Conservation (phyloP, 1,284 basidiomycete species). For the Mixia osmundae region DNA sequence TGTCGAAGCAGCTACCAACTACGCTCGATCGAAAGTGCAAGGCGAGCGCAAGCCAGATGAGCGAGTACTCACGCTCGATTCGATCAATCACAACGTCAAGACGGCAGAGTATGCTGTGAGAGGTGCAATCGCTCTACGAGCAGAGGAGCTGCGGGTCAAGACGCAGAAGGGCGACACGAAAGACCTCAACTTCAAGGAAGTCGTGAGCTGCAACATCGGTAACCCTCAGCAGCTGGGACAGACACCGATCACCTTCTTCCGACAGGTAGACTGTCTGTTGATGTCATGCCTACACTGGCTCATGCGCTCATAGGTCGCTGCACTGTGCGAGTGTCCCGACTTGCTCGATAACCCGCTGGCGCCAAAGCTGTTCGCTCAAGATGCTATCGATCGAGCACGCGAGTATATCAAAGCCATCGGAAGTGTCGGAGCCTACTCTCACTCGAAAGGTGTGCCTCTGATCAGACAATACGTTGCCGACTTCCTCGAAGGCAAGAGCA, state of each 20-base stretch:
- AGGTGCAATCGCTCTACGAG: conserved; percentile 84
- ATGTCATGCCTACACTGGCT: not conserved
- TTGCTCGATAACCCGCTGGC: conserved; percentile 49
- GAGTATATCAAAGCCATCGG: conserved; percentile 68
- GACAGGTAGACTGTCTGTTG: conserved; percentile 39
- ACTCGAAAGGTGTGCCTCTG: conserved; percentile 73
- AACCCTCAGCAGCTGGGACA: conserved; percentile 96
- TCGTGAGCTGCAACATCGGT: conserved; percentile 92
- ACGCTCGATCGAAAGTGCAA: too few species aligned
- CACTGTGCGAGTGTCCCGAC: conserved; percentile 75
- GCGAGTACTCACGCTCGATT: conserved; percentile 19
- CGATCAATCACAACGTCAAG: conserved; percentile 52
- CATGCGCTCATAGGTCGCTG: conserved; percentile 38
- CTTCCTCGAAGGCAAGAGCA: conserved; percentile 53
- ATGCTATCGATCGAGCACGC: conserved; percentile 61
- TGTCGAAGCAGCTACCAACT: too few species aligned
- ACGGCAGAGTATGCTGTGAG: conserved; percentile 92
- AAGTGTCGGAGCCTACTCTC: conserved; percentile 83
- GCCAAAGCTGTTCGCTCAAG: conserved; percentile 50
- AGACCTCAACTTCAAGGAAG: conserved; percentile 53
- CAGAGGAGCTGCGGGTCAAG: conserved; percentile 51
- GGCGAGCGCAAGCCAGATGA: too few species aligned
- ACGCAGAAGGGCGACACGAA: conserved; percentile 33
- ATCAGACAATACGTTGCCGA: conserved; percentile 73
- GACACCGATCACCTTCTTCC: conserved; percentile 70